A percentile compares a stretch with the other conserved stretches of the same genome.
Evolutionary conservation across 768 basidiomycete genomes (phyloP).

Genomic region (Mycena crocata): DNA sequence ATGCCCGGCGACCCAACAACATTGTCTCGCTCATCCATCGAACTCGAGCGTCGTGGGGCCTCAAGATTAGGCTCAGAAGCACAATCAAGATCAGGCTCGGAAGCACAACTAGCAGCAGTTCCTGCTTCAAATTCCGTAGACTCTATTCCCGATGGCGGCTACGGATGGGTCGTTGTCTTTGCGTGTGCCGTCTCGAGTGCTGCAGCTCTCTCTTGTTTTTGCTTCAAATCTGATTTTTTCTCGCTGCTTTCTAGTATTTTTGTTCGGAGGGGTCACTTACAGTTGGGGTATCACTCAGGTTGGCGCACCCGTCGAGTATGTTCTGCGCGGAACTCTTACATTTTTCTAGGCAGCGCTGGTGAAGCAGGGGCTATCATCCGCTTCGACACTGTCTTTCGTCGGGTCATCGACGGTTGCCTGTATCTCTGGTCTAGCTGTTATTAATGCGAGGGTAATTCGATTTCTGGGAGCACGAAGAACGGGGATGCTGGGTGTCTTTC

Average conservation of each 20-base stretch:
- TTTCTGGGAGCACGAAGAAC: constrained; percentile 43
- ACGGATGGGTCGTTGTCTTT: constrained; percentile 46
- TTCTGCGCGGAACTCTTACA: not conserved
- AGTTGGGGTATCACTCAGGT: constrained; percentile 44
- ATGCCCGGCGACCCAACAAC: too few relatives aligned
- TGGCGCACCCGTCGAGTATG: not conserved
- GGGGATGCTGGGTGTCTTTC: constrained; percentile 40
- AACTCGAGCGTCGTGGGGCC: constrained; percentile 1
- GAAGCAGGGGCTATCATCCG: constrained; percentile 37
- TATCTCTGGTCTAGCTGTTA: constrained; percentile 42
- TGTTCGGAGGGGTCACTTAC: constrained; percentile 40
- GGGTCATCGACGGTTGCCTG: constrained; percentile 45
- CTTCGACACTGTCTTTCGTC: constrained; percentile 44
- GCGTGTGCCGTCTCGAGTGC: constrained; percentile 44
- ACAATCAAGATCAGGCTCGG: not conserved
- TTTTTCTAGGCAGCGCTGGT: constrained; percentile 38
- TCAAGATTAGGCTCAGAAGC: too few relatives aligned
- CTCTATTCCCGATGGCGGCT: constrained; percentile 44
- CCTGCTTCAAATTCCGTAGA: not conserved
- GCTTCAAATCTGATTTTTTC: not conserved
- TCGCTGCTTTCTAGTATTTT: constrained; percentile 33
- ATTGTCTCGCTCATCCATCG: not conserved
- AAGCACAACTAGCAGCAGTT: not conserved
- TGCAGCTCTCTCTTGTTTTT: constrained; percentile 10
- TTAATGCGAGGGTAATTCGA: constrained; percentile 45